Conservation (phyloP, 805 yeast species). For the Yamadazyma paraphyllophila region DNA sequence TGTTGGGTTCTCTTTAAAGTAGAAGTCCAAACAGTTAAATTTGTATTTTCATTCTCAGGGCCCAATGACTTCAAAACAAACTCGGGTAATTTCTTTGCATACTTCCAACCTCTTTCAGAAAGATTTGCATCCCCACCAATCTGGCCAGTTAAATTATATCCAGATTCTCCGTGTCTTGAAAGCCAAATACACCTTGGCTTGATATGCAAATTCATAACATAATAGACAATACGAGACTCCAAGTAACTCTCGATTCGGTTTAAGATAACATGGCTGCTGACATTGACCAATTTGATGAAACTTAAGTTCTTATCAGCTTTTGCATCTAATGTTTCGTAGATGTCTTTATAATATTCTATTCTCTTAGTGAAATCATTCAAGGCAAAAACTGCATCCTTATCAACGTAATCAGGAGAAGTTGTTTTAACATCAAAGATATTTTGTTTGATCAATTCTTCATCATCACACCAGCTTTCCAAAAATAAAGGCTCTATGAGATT, state of each 20-base stretch:
- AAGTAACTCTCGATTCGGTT: slow-evolving; percentile 85
- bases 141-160: slow-evolving; percentile 87
- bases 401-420: slow-evolving; percentile 77
- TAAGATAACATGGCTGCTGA: slow-evolving; percentile 82
- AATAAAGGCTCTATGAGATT: slow-evolving; percentile 84
- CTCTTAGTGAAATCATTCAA: slow-evolving; percentile 68
- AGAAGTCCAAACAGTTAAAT: slow-evolving; percentile 92
- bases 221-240: slow-evolving; percentile 90
- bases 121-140: slow-evolving; percentile 93
- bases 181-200: slow-evolving; percentile 92
- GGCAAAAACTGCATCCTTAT: slow-evolving; percentile 69
- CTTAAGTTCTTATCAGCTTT: slow-evolving; percentile 62
- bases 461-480: slow-evolving; percentile 89
- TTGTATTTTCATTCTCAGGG: slow-evolving; percentile 48
- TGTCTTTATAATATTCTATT: slow-evolving; percentile 69
- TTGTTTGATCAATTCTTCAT: slow-evolving; percentile 69
- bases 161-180: slow-evolving; percentile 94
- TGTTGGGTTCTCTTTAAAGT: slow-evolving; percentile 89
- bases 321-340: slow-evolving; percentile 73
- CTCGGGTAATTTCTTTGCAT: slow-evolving; percentile 78
- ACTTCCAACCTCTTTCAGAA: slow-evolving; percentile 78
- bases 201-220: slow-evolving; percentile 92
- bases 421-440: slow-evolving; percentile 86
- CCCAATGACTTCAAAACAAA: slow-evolving; percentile 66
- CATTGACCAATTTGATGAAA: slow-evolving; percentile 83